Conservation (phyloP, 1,284 basidiomycete species). For the Trametes pubescens region DNA sequence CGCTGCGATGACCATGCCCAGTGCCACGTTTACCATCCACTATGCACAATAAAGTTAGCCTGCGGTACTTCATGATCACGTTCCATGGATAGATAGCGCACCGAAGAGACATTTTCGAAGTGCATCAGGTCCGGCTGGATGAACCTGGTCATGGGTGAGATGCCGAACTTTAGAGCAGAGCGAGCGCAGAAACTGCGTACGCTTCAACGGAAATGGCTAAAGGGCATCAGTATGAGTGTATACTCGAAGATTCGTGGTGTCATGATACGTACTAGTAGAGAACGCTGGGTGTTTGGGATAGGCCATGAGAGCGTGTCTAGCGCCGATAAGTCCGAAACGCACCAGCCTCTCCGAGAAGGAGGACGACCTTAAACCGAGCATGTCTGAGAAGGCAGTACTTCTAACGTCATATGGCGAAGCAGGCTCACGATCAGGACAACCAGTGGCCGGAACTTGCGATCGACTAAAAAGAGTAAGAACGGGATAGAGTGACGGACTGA, state of each 20-base stretch:
- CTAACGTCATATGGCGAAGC: neutral
- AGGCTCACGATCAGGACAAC: conserved; percentile 1
- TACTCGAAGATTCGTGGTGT: too few relatives aligned
- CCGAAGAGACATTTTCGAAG: conserved; percentile 1
- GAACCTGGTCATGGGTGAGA: neutral
- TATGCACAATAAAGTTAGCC: neutral
- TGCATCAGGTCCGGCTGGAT: conserved; percentile 2
- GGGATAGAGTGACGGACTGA: neutral
- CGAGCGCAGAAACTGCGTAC: neutral
- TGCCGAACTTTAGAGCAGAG: too few relatives aligned
- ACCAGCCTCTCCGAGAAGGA: conserved; percentile 2
- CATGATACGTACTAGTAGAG: neutral
- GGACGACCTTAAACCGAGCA: neutral
- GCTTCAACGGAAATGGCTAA: conserved; percentile 13
- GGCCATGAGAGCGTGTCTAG: neutral
- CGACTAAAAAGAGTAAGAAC: neutral
- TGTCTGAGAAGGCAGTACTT: too few relatives aligned
- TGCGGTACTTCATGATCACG: too few relatives aligned
- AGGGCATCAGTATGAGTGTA: neutral
- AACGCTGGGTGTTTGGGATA: neutral
- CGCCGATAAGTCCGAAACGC: neutral
- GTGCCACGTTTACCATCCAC: conserved; percentile 15
- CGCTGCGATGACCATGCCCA: conserved; percentile 1
- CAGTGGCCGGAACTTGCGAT: neutral
- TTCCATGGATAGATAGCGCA: neutral